A percentile compares a stretch with the other conserved stretches of the same genome.
phyloP scores from a whole-genome alignment of 1,139 yeast species.

The Debaryomyces udenii region DNA sequence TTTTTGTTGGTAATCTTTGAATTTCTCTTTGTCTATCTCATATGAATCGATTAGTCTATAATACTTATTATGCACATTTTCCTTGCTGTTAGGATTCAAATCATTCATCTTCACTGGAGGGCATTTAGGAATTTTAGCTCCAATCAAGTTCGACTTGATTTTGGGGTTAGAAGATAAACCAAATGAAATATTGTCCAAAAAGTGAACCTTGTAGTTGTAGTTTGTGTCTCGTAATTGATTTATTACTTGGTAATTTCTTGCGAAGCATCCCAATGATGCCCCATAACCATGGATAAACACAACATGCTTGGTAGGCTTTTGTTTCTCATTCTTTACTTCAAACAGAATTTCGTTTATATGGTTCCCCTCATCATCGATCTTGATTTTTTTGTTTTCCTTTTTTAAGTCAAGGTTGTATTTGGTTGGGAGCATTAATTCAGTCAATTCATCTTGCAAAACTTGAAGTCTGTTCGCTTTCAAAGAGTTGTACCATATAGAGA shows the following conservation, averaged over 20 bases:
- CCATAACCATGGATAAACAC: conserved; percentile 92
- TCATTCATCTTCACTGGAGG: conserved; percentile 38
- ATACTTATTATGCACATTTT: conserved; percentile 41
- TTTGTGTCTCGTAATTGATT: conserved; percentile 41
- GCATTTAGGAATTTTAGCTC: conserved; percentile 28
- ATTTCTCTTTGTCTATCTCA: conserved; percentile 30
- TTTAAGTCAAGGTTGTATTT: conserved; percentile 27
- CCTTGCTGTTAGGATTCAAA: conserved; percentile 29
- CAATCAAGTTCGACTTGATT: conserved; percentile 21
- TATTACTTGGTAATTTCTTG: conserved; percentile 66
- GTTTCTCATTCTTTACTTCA: conserved; percentile 27
- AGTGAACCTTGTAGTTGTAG: conserved; percentile 58
- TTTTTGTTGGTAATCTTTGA: conserved; percentile 34
- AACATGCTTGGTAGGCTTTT: conserved; percentile 39
- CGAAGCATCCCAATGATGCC: conserved; percentile 84
- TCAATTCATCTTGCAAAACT: conserved; percentile 37
- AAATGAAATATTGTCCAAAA: conserved; percentile 83
- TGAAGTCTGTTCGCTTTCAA: conserved; percentile 30
- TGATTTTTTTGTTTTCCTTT: conserved; percentile 23
- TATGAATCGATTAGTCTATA: conserved; percentile 45
- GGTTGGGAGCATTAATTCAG: conserved; percentile 39
- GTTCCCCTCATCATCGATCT: conserved; percentile 32
- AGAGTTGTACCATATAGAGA: conserved; percentile 34
- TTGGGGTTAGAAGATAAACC: conserved; percentile 76
- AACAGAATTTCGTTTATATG: conserved; percentile 42